Percentiles rank a stretch among this genome's conserved stretches.
phyloP scores from a whole-genome alignment of 192 early-diverging fungal genomes.

The Backusella liffmaniae region DNA sequence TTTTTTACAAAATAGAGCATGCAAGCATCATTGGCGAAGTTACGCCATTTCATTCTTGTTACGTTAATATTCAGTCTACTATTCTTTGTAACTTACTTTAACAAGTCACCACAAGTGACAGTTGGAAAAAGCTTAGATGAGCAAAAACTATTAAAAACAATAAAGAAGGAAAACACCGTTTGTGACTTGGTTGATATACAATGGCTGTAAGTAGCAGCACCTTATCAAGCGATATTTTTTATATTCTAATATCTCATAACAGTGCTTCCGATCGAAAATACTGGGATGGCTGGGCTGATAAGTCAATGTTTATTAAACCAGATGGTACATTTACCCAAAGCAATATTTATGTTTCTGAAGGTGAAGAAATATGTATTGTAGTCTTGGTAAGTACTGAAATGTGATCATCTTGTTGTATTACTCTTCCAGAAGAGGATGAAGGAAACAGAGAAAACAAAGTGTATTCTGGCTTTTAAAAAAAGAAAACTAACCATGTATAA shows the following conservation, averaged over 20 bases:
- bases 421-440: background rate
- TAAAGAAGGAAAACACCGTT: background rate
- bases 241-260: background rate
- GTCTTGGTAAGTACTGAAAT: slow-evolving; percentile 20
- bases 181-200: slow-evolving; percentile 2
- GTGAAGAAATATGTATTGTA: slow-evolving; percentile 25
- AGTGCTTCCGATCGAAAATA: slow-evolving; percentile 21
- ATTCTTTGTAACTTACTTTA: slow-evolving; percentile 1
- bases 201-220: background rate
- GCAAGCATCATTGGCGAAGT: slow-evolving; percentile 3
- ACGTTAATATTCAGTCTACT: background rate
- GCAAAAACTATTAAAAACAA: background rate
- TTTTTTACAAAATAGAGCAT: background rate
- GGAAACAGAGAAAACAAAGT: background rate
- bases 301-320: slow-evolving; percentile 23
- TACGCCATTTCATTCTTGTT: slow-evolving; percentile 2
- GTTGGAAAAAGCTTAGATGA: background rate
- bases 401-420: background rate
- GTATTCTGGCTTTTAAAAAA: background rate
- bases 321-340: slow-evolving; percentile 26
- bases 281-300: slow-evolving; percentile 31
- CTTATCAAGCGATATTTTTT: background rate
- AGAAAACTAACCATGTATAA: background rate
- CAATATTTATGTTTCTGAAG: slow-evolving; percentile 15
- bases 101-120: background rate